These are phyloP conservation scores for Penicillium pancosmium DNA, from an alignment of 495 filamentous ascomycete species.

Conservation along the genomic window DNA sequence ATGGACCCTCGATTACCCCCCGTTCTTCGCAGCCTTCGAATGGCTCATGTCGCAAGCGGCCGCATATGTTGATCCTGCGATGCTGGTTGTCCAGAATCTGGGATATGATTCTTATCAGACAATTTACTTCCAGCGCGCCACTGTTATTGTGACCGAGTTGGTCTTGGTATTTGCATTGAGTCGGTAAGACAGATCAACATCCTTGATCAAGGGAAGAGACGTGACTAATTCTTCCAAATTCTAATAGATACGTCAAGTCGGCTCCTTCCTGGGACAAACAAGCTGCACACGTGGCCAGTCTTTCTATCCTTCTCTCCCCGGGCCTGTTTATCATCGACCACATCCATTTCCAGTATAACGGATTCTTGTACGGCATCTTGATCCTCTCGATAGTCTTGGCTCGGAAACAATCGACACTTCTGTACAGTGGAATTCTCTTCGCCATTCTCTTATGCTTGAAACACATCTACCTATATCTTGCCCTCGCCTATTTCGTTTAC, in stretches of 20 bases:
- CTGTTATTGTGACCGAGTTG: constrained; percentile 86
- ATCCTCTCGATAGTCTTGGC: constrained; percentile 83
- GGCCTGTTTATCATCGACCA: constrained; percentile 97
- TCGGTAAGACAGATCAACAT: constrained; percentile 51
- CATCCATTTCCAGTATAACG: constrained; percentile 99
- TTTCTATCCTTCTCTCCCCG: constrained; percentile 89
- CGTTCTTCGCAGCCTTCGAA: constrained; percentile 97
- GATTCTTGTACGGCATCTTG: constrained; percentile 89
- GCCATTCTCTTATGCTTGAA: constrained; percentile 88
- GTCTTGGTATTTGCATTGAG: constrained; percentile 83
- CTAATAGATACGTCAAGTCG: constrained; percentile 70
- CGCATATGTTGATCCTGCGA: constrained; percentile 71
- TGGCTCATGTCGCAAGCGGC: constrained; percentile 87
- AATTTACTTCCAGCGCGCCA: constrained; percentile 86
- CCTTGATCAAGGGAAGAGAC: not conserved
- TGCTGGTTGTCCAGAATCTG: constrained; percentile 81
- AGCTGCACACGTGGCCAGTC: constrained; percentile 82
- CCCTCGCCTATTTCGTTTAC: constrained; percentile 94
- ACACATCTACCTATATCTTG: constrained; percentile 97
- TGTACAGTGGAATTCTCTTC: constrained; percentile 80
- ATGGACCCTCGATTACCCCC: constrained; percentile 99
- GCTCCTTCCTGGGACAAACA: constrained; percentile 63
- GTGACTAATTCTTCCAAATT: not conserved
- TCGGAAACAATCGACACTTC: constrained; percentile 72
- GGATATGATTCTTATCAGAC: constrained; percentile 89